Conservation (phyloP, 202 grass and related monocot genomes). For the Tripidium arundinaceum region DNA sequence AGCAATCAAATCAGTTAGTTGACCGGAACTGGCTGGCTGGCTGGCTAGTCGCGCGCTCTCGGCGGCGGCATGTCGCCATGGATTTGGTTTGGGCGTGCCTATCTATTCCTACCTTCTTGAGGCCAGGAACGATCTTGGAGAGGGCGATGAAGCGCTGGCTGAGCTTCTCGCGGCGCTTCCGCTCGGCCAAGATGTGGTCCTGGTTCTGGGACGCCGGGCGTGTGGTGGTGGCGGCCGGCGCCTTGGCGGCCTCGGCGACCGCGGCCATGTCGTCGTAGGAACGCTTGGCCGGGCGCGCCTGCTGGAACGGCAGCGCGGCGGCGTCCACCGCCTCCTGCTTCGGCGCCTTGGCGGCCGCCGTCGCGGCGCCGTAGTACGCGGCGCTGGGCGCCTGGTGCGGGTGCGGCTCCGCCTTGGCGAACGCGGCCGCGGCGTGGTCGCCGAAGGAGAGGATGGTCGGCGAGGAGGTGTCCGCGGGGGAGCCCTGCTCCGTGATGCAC, state of each 20-base stretch:
- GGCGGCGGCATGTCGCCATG: neutral
- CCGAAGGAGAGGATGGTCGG: conserved; percentile 88
- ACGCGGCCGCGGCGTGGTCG: conserved; percentile 19
- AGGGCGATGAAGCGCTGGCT: conserved; percentile 98
- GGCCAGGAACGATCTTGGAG: conserved; percentile 85
- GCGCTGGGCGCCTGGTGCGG: neutral
- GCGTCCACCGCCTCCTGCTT: conserved; percentile 57
- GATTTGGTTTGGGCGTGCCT: neutral
- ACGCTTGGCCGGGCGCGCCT: conserved; percentile 40
- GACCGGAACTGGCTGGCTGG: neutral
- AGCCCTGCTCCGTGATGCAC: conserved; percentile 85
- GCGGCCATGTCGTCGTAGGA: conserved; percentile 53
- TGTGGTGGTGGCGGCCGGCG: neutral
- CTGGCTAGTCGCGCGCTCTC: neutral
- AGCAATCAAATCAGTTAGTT: neutral
- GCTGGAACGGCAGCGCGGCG: conserved; percentile 23
- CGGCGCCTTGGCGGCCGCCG: conserved; percentile 30
- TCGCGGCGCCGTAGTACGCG: conserved; percentile 29
- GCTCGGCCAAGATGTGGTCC: conserved; percentile 92
- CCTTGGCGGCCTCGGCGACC: conserved; percentile 3
- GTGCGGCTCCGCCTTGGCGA: conserved; percentile 1
- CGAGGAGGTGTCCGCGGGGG: conserved; percentile 54
- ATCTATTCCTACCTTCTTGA: conserved; percentile 64
- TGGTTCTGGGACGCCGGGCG: conserved; percentile 60
- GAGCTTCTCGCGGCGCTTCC: conserved; percentile 94